Base-by-base conservation (phyloP, 805 yeast species). In the Brettanomyces bruxellensis region DNA sequence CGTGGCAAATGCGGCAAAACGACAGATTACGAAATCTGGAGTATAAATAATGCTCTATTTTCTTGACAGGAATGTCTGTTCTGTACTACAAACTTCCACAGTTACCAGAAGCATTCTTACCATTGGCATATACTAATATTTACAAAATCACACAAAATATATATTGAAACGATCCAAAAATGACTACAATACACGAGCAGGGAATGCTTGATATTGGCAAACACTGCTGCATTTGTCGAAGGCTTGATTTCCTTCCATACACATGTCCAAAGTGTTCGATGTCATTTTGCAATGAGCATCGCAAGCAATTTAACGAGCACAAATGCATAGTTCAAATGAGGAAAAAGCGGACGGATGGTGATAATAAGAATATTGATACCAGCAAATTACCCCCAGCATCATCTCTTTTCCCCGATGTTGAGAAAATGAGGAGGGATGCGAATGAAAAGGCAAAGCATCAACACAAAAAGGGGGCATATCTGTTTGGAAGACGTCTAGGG, bases 191-290 rank as follows among this genome's bases (percentile, higher is more conserved):
- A 9, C 45, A 49, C 14, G 64, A 61, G 34, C 60, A 60, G n/a
- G 55, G 64, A 6, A 59, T 79, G 51, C 63, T 80, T 59, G 74
- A 80, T 42, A 70, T 80, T 5, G 86, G 86, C n/a, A 60, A 71
- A 47, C 76, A 78, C 54, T 80, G 86, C 58, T 54, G 59, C 25
- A 62, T 69, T 14, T 80, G 86, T 56, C 64, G 70, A 41, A 68
- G 66, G 49, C 62, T 78, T 5, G 86, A 80, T 56, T 80, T 79
- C 51, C 62, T 80, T 28, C 86, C 86, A 14, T 79, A 70, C 55
- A 60, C 59, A 14, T 80, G 86, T 56, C 73, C 54, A 4, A 42
- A 71, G 39, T 68, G 66, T 44, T 55, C 68, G 9, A 52, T 56
- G 24, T 61, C 68, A 3, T 79, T 59, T 53, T 79, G 86, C 55